phyloP scores from a whole-genome alignment of 2,329 filamentous ascomycete genomes.

The Lachnellula arida region DNA sequence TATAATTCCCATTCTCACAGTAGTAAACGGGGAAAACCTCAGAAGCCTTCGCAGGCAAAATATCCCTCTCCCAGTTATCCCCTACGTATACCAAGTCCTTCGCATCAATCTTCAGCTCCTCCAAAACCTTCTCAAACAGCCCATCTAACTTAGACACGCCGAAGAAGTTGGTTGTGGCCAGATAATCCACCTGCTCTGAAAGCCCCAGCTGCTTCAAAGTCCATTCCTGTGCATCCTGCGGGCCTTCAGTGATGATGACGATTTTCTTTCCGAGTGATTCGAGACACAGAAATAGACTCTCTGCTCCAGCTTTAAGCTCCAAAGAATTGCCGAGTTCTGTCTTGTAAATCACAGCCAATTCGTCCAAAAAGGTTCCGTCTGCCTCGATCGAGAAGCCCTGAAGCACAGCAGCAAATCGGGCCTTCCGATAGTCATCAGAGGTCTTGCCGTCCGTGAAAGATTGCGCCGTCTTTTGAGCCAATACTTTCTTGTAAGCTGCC shows the following conservation, averaged over 20 bases:
- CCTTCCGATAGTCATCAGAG: conserved; percentile 40
- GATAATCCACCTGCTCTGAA: conserved; percentile 25
- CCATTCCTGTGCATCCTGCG: conserved; percentile 43
- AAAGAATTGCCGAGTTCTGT: conserved; percentile 27
- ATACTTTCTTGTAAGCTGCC: conserved; percentile 32
- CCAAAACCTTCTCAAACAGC: conserved; percentile 26
- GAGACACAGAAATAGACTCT: conserved; percentile 33
- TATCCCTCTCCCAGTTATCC: conserved; percentile 28
- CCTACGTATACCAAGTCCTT: conserved; percentile 28
- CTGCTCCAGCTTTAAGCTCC: conserved; percentile 35
- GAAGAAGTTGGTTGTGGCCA: conserved; percentile 34
- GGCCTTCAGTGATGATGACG: conserved; percentile 43
- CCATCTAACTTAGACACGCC: conserved; percentile 32
- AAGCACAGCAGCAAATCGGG: conserved; percentile 36
- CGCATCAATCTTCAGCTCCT: conserved; percentile 20
- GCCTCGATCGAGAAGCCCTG: conserved; percentile 16
- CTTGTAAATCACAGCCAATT: conserved; percentile 29
- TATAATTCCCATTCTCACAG: background rate
- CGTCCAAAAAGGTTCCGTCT: conserved; percentile 13
- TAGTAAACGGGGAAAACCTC: conserved; percentile 26
- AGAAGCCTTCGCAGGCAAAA: conserved; percentile 22
- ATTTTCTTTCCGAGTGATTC: conserved; percentile 36
- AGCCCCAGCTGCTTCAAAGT: conserved; percentile 33
- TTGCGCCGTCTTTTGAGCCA: conserved; percentile 32
- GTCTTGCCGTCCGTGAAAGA: conserved; percentile 43